phyloP scores from a whole-genome alignment of 177 flowering plant species.

The Vitis hybrid region DNA sequence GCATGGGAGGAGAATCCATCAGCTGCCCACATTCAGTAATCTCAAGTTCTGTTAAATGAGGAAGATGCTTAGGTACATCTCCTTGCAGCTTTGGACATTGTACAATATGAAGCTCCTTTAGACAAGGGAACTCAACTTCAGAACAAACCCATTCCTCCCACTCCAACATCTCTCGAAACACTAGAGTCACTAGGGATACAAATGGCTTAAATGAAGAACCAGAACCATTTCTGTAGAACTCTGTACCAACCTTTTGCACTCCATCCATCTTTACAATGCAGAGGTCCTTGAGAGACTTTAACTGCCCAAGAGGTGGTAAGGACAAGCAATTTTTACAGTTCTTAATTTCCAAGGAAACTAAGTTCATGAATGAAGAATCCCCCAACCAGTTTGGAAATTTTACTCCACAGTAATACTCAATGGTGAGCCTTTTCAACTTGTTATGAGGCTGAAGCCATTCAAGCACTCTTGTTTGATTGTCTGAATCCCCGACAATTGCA shows the following conservation, averaged over 20 bases:
- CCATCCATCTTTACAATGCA: background rate
- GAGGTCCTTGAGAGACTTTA: constrained; percentile 10
- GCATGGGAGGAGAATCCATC: too few relatives aligned
- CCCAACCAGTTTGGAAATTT: constrained; percentile 22
- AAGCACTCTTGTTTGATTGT: background rate
- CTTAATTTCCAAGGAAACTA: background rate
- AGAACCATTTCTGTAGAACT: background rate
- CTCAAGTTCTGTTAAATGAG: constrained; percentile 1
- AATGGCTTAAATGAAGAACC: constrained; percentile 1
- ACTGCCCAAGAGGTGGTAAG: constrained; percentile 23
- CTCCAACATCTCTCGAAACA: constrained; percentile 1
- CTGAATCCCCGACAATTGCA: background rate
- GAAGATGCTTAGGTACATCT: constrained; percentile 8
- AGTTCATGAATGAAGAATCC: constrained; percentile 9
- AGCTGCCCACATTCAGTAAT: background rate
- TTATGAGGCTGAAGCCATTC: constrained; percentile 13
- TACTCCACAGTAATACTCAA: constrained; percentile 6
- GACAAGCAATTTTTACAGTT: constrained; percentile 5
- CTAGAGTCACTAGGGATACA: background rate
- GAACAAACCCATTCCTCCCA: constrained; percentile 19
- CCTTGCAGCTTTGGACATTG: constrained; percentile 13
- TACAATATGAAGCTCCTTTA: background rate
- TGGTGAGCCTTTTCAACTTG: constrained; percentile 12
- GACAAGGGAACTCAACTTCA: constrained; percentile 6
- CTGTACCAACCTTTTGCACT: constrained; percentile 6